phyloP scores from a whole-genome alignment of 306 rosid species.

The Cicer bijugum region DNA sequence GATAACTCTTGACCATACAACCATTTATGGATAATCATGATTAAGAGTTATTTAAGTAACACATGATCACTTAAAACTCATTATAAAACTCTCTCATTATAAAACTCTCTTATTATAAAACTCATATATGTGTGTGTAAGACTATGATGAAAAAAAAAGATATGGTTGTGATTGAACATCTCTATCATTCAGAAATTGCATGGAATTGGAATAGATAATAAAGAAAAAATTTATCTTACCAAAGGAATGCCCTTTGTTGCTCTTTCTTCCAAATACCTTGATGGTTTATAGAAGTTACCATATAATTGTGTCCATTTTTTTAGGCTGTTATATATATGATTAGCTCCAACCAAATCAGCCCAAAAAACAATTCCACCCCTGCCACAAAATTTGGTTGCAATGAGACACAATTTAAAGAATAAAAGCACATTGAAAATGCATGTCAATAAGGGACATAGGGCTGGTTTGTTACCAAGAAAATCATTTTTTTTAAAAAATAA shows the following conservation, averaged over 20 bases:
- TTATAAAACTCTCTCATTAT: too few species aligned
- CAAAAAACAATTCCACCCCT: constrained; percentile 95
- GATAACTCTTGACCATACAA: too few species aligned
- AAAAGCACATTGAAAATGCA: background rate
- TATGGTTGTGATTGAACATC: too few species aligned
- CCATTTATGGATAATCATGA: too few species aligned
- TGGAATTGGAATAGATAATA: constrained; percentile 15
- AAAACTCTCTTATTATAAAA: too few species aligned
- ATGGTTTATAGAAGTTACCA: constrained; percentile 86
- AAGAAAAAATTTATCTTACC: constrained; percentile 56
- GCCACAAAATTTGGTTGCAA: constrained; percentile 43
- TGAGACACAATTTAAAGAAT: constrained; percentile 32
- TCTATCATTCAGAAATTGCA: background rate
- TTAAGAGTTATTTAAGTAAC: too few species aligned
- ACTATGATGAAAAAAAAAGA: too few species aligned
- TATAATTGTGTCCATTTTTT: constrained; percentile 79
- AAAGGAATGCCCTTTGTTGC: constrained; percentile 76
- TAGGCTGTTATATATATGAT: constrained; percentile 73
- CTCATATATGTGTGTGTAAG: too few species aligned
- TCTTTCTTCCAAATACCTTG: constrained; percentile 89
- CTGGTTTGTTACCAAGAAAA: too few species aligned
- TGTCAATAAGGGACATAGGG: too few species aligned
- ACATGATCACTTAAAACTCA: too few species aligned
- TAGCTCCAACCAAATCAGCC: constrained; percentile 87
- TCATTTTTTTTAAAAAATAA: too few species aligned